phyloP scores from a whole-genome alignment of 176 grass and related monocot species.

The Oryza glaberrima region DNA sequence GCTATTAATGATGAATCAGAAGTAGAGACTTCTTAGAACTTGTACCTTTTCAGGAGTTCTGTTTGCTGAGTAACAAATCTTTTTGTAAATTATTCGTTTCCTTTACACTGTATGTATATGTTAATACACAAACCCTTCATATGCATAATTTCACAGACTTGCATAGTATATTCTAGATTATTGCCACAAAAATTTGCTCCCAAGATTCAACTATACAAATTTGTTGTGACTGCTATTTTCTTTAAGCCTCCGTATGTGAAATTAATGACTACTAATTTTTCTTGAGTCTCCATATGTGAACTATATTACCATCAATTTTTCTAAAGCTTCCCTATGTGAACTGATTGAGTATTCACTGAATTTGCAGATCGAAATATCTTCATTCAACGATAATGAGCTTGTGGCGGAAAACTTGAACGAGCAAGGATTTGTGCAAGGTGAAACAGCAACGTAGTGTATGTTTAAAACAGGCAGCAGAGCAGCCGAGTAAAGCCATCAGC shows the following conservation, averaged over 20 bases:
- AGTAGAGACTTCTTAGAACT: constrained; percentile 54
- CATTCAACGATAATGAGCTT: constrained; percentile 12
- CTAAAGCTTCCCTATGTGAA: neutral
- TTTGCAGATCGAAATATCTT: constrained; percentile 41
- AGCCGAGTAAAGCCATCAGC: neutral
- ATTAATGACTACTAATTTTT: neutral
- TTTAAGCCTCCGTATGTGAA: constrained; percentile 2
- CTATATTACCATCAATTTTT: neutral
- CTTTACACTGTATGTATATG: neutral
- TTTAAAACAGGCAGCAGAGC: neutral
- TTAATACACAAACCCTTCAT: constrained; percentile 17
- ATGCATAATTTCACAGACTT: neutral
- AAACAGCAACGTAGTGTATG: constrained; percentile 25
- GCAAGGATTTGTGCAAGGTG: constrained; percentile 49
- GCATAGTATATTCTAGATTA: neutral
- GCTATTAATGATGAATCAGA: constrained; percentile 48
- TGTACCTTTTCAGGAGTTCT: constrained; percentile 26
- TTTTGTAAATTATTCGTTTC: constrained; percentile 16
- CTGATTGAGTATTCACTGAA: constrained; percentile 21
- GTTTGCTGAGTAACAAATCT: constrained; percentile 1
- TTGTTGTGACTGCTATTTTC: neutral
- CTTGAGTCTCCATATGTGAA: neutral
- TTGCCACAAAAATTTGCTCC: neutral
- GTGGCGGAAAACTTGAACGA: constrained; percentile 31
- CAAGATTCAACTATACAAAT: neutral